phyloP scores from a whole-genome alignment of 2,329 filamentous ascomycete species.

The Aspergillus transmontanensis region DNA sequence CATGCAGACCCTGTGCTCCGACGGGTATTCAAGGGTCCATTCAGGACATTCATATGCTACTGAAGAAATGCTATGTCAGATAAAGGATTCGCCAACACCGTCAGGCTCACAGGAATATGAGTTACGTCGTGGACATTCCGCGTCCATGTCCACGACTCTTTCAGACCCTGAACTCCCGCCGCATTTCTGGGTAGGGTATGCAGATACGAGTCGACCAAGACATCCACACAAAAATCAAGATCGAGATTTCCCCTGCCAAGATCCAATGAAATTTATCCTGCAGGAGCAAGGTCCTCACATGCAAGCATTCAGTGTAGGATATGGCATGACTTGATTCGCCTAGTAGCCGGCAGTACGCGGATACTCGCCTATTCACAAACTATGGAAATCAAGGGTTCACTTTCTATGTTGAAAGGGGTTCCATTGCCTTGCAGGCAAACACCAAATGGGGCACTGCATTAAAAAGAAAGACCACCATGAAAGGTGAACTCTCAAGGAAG shows the following conservation, averaged over 20 bases:
- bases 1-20: not conserved
- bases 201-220: not conserved
- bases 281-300: not conserved
- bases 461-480: not conserved
- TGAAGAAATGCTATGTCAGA: not conserved
- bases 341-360: not conserved
- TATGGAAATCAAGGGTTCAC: not conserved
- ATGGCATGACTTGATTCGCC: not conserved
- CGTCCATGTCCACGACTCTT: slow-evolving; percentile 22
- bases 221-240: not conserved
- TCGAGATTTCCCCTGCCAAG: not conserved
- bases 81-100: not conserved
- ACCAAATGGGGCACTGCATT: not conserved
- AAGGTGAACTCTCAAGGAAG: not conserved
- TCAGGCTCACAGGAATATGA: not conserved
- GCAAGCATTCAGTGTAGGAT: not conserved
- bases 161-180: slow-evolving; percentile 29
- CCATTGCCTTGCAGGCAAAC: not conserved
- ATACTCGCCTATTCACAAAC: not conserved
- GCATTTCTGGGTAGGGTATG: not conserved
- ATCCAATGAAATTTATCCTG: not conserved
- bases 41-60: not conserved
- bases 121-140: not conserved
- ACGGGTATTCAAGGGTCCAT: not conserved
- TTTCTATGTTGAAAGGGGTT: not conserved